phyloP scores from a whole-genome alignment of 2,329 filamentous ascomycete genomes.

The Fusarium stilboides region DNA sequence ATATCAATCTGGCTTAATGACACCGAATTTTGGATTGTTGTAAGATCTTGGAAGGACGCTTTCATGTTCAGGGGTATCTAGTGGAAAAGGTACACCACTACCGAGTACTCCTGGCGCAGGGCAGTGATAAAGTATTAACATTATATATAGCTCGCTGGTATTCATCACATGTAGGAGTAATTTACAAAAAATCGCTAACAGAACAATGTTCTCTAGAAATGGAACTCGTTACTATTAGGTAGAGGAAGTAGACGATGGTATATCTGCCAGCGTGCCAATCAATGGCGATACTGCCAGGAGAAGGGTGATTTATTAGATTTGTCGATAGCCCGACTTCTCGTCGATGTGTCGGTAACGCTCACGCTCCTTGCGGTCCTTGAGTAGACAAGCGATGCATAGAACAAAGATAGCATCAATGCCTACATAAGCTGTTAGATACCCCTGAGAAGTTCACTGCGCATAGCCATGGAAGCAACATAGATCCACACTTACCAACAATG shows the following conservation, averaged over 20 bases:
- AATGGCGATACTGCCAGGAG: constrained; percentile 3
- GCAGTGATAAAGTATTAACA: constrained; percentile 28
- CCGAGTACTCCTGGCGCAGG: constrained; percentile 5
- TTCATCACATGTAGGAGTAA: constrained; percentile 33
- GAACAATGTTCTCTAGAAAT: constrained; percentile 18
- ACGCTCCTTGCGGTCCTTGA: constrained; percentile 86
- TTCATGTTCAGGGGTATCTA: not conserved
- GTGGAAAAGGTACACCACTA: not conserved
- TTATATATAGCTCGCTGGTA: constrained; percentile 32
- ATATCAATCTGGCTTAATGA: not conserved
- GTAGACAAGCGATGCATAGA: constrained; percentile 79
- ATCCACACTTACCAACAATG: constrained; percentile 73
- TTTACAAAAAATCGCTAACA: constrained; percentile 19
- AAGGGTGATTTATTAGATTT: constrained; percentile 56
- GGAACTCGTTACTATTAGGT: not conserved
- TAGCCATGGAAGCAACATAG: too few species aligned
- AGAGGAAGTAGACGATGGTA: too few species aligned
- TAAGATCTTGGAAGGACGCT: not conserved
- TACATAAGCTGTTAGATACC: constrained; percentile 44
- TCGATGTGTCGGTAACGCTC: constrained; percentile 86
- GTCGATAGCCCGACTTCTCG: constrained; percentile 76
- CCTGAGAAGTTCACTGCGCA: not conserved
- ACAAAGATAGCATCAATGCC: constrained; percentile 77
- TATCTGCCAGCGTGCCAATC: constrained; percentile 18
- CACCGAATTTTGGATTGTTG: constrained; percentile 11